Conservation (phyloP, 1,284 basidiomycete genomes). For the Apiotrichum gamsii region DNA sequence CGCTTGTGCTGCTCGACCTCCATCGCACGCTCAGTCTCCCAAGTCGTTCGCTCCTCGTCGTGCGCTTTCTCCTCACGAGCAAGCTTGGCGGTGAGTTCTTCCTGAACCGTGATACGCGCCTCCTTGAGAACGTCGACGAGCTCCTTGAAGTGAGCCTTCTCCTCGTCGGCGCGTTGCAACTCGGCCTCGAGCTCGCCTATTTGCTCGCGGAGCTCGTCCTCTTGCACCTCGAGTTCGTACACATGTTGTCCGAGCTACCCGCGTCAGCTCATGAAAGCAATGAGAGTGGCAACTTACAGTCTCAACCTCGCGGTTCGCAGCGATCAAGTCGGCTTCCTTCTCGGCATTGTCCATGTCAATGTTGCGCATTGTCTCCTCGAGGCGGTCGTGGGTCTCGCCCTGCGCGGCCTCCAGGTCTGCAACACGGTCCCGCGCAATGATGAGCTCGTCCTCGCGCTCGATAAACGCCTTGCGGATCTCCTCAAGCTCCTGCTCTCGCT, state of each 20-base stretch:
- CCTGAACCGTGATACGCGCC: slow-evolving; percentile 50
- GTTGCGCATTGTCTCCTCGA: slow-evolving; percentile 40
- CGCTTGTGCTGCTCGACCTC: slow-evolving; percentile 46
- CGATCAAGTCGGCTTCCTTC: slow-evolving; percentile 44
- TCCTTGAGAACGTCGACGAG: slow-evolving; percentile 70
- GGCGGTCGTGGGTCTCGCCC: slow-evolving; percentile 39
- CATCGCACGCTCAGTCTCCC: slow-evolving; percentile 46
- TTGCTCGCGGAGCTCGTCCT: slow-evolving; percentile 55
- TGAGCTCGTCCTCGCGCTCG: slow-evolving; percentile 37
- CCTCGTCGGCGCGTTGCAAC: slow-evolving; percentile 49
- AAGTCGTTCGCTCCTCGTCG: slow-evolving; percentile 36
- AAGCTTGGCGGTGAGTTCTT: slow-evolving; percentile 56
- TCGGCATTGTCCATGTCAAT: slow-evolving; percentile 43
- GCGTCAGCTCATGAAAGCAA: slow-evolving; percentile 1
- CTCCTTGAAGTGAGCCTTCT: slow-evolving; percentile 65
- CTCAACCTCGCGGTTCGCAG: slow-evolving; percentile 66
- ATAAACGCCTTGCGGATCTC: slow-evolving; percentile 30
- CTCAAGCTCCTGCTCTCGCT: slow-evolving; percentile 37
- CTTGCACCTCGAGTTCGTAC: slow-evolving; percentile 52
- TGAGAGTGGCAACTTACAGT: slow-evolving; percentile 42
- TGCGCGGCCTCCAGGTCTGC: slow-evolving; percentile 38
- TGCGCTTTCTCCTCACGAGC: slow-evolving; percentile 51
- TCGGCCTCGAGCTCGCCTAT: slow-evolving; percentile 54
- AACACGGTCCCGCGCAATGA: slow-evolving; percentile 28
- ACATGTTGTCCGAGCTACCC: slow-evolving; percentile 42